Percentiles rank a stretch among this genome's conserved stretches.
Evolutionary conservation across 768 basidiomycete genomes (phyloP).

Genomic region (Lyophyllum decastes): DNA sequence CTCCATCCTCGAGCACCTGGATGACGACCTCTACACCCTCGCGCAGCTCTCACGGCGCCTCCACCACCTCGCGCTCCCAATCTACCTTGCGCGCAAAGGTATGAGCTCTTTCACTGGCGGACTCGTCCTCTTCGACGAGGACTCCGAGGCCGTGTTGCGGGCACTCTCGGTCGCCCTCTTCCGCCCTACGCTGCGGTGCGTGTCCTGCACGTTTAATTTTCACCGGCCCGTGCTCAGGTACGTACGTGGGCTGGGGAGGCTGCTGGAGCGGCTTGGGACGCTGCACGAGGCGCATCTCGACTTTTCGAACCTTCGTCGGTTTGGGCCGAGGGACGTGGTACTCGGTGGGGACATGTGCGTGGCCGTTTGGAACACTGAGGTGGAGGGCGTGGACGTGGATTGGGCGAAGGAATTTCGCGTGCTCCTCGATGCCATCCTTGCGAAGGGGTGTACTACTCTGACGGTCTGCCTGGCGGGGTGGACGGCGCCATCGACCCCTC

Average conservation of each 20-base stretch:
- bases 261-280: background rate
- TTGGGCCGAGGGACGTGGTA: background rate
- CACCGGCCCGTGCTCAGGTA: slow-evolving; percentile 1
- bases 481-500: background rate
- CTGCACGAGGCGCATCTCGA: slow-evolving; percentile 12
- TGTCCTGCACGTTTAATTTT: slow-evolving; percentile 16
- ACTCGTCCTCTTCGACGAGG: slow-evolving; percentile 21
- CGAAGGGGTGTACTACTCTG: slow-evolving; percentile 9
- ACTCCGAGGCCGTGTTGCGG: slow-evolving; percentile 16
- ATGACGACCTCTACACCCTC: slow-evolving; percentile 22
- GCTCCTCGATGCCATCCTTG: slow-evolving; percentile 4
- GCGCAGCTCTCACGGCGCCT: slow-evolving; percentile 23
- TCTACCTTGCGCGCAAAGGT: slow-evolving; percentile 24
- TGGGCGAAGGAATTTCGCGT: slow-evolving; percentile 5
- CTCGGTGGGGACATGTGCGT: background rate
- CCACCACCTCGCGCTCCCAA: slow-evolving; percentile 26
- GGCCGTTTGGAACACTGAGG: background rate
- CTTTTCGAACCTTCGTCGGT: background rate
- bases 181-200: slow-evolving; percentile 13
- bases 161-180: slow-evolving; percentile 22
- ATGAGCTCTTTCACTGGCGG: slow-evolving; percentile 16
- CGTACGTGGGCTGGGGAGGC: slow-evolving; percentile 1
- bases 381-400: background rate
- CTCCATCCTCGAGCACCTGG: slow-evolving; percentile 20
- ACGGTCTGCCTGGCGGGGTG: slow-evolving; percentile 12